Evolutionary conservation across 1,139 yeast genomes (phyloP).

Genomic region (Cylindricascospora bacillispora): DNA sequence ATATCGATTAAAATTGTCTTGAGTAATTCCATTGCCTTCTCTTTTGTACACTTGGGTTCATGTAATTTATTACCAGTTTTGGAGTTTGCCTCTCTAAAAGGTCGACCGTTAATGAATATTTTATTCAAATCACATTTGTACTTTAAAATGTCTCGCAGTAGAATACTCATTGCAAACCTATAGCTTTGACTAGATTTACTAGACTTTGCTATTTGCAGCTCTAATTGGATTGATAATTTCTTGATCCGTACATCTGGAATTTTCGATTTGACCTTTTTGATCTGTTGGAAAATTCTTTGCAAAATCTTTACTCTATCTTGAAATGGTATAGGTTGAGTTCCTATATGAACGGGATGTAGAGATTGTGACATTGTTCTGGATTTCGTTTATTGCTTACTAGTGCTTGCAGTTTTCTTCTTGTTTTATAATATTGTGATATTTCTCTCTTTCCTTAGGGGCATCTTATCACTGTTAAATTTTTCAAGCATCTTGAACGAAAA

Average conservation of each 20-base stretch:
- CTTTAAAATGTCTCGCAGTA: conserved; percentile 20
- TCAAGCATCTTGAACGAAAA: too few species aligned
- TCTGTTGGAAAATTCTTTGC: conserved; percentile 15
- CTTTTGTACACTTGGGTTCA: too few species aligned
- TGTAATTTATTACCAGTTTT: too few species aligned
- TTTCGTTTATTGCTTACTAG: too few species aligned
- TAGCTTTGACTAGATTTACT: conserved; percentile 21
- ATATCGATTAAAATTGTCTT: conserved; percentile 10
- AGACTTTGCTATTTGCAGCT: conserved; percentile 17
- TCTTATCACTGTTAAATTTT: too few species aligned
- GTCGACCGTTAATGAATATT: conserved; percentile 14
- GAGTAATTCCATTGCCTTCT: conserved; percentile 11
- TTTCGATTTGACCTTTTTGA: conserved; percentile 12
- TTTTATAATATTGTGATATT: too few species aligned
- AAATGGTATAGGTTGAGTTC: conserved; percentile 21
- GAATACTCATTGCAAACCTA: conserved; percentile 20
- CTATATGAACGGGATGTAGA: conserved; percentile 21
- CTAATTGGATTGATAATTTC: conserved; percentile 19
- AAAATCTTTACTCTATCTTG: conserved; percentile 23
- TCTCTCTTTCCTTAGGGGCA: too few species aligned
- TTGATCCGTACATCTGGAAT: conserved; percentile 8
- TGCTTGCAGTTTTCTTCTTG: too few species aligned
- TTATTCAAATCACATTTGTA: conserved; percentile 19
- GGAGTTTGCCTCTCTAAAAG: conserved; percentile 5
- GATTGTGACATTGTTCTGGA: too few species aligned